Conservation (phyloP, 2,329 filamentous ascomycete species). For the Aspergillus sergii region DNA sequence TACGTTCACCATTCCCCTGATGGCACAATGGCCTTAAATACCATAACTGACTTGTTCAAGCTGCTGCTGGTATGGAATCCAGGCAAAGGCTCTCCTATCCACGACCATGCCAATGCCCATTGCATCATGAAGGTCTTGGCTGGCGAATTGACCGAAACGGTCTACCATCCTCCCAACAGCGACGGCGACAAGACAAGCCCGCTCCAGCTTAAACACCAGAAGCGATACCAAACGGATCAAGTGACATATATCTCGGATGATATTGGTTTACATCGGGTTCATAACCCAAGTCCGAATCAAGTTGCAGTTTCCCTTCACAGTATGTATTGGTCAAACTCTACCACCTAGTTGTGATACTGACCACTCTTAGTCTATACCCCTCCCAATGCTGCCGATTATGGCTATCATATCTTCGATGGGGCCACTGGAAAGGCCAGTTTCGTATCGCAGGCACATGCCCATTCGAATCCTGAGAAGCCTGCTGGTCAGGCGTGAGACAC, state of each 20-base stretch:
- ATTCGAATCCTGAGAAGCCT: slow-evolving; percentile 3
- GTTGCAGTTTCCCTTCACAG: slow-evolving; percentile 37
- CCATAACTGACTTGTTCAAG: slow-evolving; percentile 17
- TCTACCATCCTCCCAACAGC: slow-evolving; percentile 25
- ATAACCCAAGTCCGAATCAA: slow-evolving; percentile 29
- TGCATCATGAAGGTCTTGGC: slow-evolving; percentile 41
- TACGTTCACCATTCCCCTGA: slow-evolving; percentile 10
- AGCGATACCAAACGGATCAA: slow-evolving; percentile 27
- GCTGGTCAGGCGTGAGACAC: neutral
- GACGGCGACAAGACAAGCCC: slow-evolving; percentile 17
- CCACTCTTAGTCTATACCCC: slow-evolving; percentile 33
- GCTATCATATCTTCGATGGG: slow-evolving; percentile 35
- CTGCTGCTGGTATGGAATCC: slow-evolving; percentile 39
- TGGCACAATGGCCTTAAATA: neutral
- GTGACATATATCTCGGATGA: slow-evolving; percentile 37
- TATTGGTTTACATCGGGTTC: slow-evolving; percentile 35
- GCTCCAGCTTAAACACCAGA: slow-evolving; percentile 28
- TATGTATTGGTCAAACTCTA: slow-evolving; percentile 16
- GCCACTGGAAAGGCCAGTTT: slow-evolving; percentile 30
- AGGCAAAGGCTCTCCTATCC: slow-evolving; percentile 37
- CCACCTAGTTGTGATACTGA: no score
- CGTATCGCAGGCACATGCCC: slow-evolving; percentile 29
- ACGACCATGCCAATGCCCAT: slow-evolving; percentile 41
- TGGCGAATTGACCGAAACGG: slow-evolving; percentile 32
- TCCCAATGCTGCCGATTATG: slow-evolving; percentile 37